Evolutionary conservation across 495 filamentous ascomycete genomes (phyloP).

Genomic region (Daldinia concentrica): DNA sequence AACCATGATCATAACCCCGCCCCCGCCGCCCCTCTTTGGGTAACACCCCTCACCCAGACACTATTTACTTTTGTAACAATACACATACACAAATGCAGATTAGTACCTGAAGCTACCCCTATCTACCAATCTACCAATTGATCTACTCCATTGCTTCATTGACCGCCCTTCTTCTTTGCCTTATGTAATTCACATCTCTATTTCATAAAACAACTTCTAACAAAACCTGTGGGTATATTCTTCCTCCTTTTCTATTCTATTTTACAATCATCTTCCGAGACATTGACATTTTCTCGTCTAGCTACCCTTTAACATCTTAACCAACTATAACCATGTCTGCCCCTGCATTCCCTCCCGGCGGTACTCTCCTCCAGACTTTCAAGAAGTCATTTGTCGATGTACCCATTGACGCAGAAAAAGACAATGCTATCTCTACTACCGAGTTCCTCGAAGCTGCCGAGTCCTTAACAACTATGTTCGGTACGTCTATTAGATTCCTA

Average conservation of each 20-base stretch:
- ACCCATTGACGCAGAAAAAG: constrained; percentile 72
- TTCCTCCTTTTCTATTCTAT: neutral
- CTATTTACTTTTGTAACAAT: neutral
- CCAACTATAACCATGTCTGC: constrained; percentile 49
- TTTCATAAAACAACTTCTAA: neutral
- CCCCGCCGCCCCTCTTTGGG: neutral
- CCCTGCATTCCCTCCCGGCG: constrained; percentile 63
- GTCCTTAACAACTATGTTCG: constrained; percentile 84
- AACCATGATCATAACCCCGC: neutral
- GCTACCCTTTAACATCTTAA: constrained; percentile 10
- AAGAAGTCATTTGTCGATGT: constrained; percentile 86
- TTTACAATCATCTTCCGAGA: neutral
- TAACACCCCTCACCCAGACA: neutral
- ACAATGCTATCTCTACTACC: constrained; percentile 79
- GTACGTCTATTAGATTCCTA: constrained; percentile 56
- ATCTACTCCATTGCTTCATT: constrained; percentile 1
- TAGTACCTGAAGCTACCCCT: constrained; percentile 2
- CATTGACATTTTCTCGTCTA: neutral
- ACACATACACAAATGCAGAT: neutral
- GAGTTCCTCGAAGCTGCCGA: constrained; percentile 94
- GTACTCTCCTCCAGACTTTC: constrained; percentile 84
- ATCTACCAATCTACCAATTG: neutral
- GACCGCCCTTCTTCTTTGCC: constrained; percentile 21
- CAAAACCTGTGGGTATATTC: neutral
- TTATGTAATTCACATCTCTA: neutral